Conservation (phyloP, 148 eudicot genomes). For the Selenicereus undatus region DNA sequence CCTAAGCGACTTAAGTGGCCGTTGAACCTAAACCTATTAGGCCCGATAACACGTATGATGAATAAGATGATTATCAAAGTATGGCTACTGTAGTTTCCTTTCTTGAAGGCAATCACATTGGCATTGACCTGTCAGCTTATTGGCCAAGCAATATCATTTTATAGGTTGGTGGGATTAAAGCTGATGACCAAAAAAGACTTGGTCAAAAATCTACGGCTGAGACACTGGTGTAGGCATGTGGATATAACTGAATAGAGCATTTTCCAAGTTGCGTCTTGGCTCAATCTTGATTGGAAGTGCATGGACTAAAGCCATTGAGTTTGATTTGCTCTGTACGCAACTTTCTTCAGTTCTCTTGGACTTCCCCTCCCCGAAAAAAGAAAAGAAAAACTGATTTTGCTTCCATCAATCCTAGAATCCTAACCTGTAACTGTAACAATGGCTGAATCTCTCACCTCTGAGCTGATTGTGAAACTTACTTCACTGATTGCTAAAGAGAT, state of each 20-base stretch:
- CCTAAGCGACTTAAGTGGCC: too few relatives aligned
- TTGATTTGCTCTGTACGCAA: too few relatives aligned
- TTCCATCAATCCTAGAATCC: neutral
- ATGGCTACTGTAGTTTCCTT: neutral
- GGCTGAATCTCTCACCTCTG: neutral
- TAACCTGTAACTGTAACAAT: neutral
- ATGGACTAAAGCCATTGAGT: too few relatives aligned
- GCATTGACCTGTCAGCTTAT: too few relatives aligned
- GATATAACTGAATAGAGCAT: neutral
- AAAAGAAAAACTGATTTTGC: neutral
- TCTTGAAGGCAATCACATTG: too few relatives aligned
- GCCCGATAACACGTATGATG: too few relatives aligned
- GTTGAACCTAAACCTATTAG: too few relatives aligned
- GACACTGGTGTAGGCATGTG: neutral
- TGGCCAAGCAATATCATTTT: too few relatives aligned
- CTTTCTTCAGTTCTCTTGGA: too few relatives aligned
- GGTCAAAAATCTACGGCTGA: neutral
- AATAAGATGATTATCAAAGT: neutral
- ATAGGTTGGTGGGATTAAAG: neutral
- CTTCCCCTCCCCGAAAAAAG: too few relatives aligned
- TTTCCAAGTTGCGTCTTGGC: neutral
- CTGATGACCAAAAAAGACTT: neutral
- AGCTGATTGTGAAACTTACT: neutral
- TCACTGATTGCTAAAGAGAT: neutral
- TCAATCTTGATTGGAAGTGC: too few relatives aligned